Evolutionary conservation across 2,329 filamentous ascomycete species (phyloP).

Genomic region (Phaeosphaeria sp.): DNA sequence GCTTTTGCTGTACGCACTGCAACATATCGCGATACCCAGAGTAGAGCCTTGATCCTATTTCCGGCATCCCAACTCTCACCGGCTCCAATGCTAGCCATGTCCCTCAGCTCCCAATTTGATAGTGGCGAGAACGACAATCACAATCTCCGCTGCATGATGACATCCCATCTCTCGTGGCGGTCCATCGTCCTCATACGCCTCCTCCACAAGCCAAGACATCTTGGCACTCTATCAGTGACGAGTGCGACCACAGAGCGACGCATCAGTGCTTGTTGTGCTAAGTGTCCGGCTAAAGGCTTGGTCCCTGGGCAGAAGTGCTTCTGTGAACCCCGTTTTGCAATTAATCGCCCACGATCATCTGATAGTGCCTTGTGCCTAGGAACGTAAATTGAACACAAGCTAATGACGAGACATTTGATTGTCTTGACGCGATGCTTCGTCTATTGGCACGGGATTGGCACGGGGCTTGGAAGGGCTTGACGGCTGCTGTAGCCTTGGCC

Average conservation of each 20-base stretch:
- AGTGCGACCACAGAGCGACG: background rate
- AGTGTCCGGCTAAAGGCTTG: constrained; percentile 38
- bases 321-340: constrained; percentile 13
- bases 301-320: constrained; percentile 25
- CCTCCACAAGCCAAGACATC: constrained; percentile 3
- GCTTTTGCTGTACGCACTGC: background rate
- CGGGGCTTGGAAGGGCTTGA: constrained; percentile 23
- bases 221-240: constrained; percentile 18
- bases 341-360: constrained; percentile 13
- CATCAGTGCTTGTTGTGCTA: constrained; percentile 9
- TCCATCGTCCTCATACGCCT: background rate
- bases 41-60: background rate
- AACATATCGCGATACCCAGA: background rate
- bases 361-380: constrained; percentile 14
- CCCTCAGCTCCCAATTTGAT: background rate
- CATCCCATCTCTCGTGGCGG: background rate
- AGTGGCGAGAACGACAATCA: background rate
- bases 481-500: constrained; percentile 5
- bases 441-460: constrained; percentile 13
- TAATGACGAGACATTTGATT: constrained; percentile 17
- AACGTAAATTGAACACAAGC: constrained; percentile 15
- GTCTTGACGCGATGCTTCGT: constrained; percentile 17
- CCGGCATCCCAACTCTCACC: background rate
- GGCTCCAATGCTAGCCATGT: background rate
- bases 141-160: background rate